Evolutionary conservation across 164 flowering plant species (phyloP).

Genomic region (Litsea cubeba): DNA sequence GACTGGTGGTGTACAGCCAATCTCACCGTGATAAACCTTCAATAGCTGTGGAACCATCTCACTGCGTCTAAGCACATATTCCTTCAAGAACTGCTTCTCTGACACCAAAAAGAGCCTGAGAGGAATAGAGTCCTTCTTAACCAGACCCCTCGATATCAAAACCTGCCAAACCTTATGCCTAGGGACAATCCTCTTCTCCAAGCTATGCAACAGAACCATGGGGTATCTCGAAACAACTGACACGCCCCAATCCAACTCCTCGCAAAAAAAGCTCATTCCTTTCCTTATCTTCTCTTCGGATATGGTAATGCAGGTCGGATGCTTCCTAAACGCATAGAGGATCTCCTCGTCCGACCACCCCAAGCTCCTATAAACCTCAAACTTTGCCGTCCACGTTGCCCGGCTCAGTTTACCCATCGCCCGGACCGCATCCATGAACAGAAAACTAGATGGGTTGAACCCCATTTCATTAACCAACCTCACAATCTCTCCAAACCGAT

Average conservation of each 20-base stretch:
- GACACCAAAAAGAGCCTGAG: background rate
- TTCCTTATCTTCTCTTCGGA: constrained; percentile 11
- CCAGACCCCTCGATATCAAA: constrained; percentile 6
- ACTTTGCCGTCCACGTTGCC: constrained; percentile 8
- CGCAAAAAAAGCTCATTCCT: constrained; percentile 3
- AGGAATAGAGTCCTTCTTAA: background rate
- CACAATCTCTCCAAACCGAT: too few relatives aligned
- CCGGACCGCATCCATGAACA: constrained; percentile 7
- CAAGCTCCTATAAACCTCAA: constrained; percentile 5
- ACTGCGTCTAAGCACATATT: constrained; percentile 9
- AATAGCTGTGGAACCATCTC: constrained; percentile 8
- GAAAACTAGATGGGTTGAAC: background rate
- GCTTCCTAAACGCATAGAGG: constrained; percentile 1
- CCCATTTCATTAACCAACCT: constrained; percentile 9
- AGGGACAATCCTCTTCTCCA: constrained; percentile 14
- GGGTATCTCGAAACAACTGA: background rate
- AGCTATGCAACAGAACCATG: background rate
- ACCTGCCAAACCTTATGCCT: constrained; percentile 9
- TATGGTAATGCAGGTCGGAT: background rate
- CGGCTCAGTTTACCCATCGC: background rate
- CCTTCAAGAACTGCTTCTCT: constrained; percentile 10
- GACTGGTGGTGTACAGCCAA: background rate
- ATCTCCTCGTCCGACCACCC: constrained; percentile 11
- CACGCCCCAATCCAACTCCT: constrained; percentile 6
- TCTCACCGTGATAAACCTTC: background rate